Percentiles rank a stretch among this genome's conserved stretches.
Evolutionary conservation across 2,329 filamentous ascomycete genomes (phyloP).

Genomic region (Arthrobotrys megalospora): DNA sequence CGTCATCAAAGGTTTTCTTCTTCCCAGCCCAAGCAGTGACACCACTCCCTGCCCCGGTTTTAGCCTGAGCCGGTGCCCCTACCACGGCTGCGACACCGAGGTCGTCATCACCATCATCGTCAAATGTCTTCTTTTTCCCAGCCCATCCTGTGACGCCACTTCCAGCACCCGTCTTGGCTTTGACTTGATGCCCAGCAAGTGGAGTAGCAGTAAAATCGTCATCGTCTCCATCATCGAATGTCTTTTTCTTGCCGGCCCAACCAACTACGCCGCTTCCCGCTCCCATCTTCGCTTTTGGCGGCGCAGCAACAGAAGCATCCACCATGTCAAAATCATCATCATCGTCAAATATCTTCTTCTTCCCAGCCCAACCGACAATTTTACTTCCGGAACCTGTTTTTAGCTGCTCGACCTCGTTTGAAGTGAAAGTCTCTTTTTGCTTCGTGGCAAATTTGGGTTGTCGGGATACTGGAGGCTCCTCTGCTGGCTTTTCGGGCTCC

Average conservation of each 20-base stretch:
- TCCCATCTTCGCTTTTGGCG: conserved; percentile 36
- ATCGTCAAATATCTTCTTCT: conserved; percentile 42
- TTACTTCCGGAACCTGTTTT: conserved; percentile 18
- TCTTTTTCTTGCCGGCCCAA: conserved; percentile 57
- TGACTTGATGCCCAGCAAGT: conserved; percentile 2
- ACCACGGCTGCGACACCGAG: background rate
- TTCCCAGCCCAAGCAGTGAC: conserved; percentile 39
- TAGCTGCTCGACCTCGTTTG: conserved; percentile 3
- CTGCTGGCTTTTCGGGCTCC: conserved; percentile 54
- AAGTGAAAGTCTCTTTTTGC: background rate
- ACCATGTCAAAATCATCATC: conserved; percentile 27
- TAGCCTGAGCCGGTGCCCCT: conserved; percentile 23
- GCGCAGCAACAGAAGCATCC: conserved; percentile 3
- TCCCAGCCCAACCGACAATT: conserved; percentile 39
- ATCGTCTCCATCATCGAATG: conserved; percentile 41
- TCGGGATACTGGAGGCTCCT: conserved; percentile 13
- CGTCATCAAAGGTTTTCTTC: conserved; percentile 46
- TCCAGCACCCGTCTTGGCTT: conserved; percentile 50
- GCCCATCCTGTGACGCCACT: conserved; percentile 59
- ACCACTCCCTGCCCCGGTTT: conserved; percentile 43
- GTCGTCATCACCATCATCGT: conserved; percentile 46
- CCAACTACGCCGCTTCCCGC: conserved; percentile 51
- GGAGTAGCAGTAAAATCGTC: conserved; percentile 13
- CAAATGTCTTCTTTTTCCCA: conserved; percentile 59
- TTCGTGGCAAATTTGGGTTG: conserved; percentile 23